Evolutionary conservation across 495 filamentous ascomycete genomes (phyloP).

Genomic region (Apodospora peruviana): DNA sequence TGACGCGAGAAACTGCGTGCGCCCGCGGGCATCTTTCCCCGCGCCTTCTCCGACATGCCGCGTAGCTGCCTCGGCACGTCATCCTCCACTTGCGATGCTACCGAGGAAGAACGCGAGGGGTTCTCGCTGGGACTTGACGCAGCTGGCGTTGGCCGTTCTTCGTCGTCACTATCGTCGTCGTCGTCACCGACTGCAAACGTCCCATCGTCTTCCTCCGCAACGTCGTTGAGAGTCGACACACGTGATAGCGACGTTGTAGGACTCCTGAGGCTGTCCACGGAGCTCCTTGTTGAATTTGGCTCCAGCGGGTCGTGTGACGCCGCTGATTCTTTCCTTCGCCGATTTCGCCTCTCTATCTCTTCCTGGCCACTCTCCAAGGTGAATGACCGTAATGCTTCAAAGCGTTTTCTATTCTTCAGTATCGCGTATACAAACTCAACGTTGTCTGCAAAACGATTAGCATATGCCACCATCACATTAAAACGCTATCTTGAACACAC

Average conservation of each 20-base stretch:
- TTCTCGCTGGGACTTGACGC: slow-evolving; percentile 66
- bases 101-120: slow-evolving; percentile 66
- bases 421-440: slow-evolving; percentile 76
- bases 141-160: slow-evolving; percentile 61
- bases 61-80: slow-evolving; percentile 82
- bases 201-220: slow-evolving; percentile 65
- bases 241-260: slow-evolving; percentile 51
- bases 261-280: slow-evolving; percentile 66
- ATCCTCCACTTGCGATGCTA: slow-evolving; percentile 56
- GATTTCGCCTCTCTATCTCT: slow-evolving; percentile 79
- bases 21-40: slow-evolving; percentile 93
- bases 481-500: too few species aligned
- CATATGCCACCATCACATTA: neutral
- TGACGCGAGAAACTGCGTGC: slow-evolving; percentile 80
- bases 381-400: slow-evolving; percentile 84
- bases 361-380: slow-evolving; percentile 93
- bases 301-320: slow-evolving; percentile 40
- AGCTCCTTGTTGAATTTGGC: slow-evolving; percentile 48
- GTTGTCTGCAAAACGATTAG: slow-evolving; percentile 58
- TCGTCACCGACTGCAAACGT: slow-evolving; percentile 84
- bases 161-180: slow-evolving; percentile 76
- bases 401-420: slow-evolving; percentile 71
- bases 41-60: slow-evolving; percentile 96
- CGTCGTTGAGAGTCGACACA: slow-evolving; percentile 60
- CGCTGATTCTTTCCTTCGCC: slow-evolving; percentile 63